Percentiles rank a stretch among this genome's conserved stretches.
phyloP scores from a whole-genome alignment of 2,329 filamentous ascomycete genomes.

The Macroventuria anomochaeta region DNA sequence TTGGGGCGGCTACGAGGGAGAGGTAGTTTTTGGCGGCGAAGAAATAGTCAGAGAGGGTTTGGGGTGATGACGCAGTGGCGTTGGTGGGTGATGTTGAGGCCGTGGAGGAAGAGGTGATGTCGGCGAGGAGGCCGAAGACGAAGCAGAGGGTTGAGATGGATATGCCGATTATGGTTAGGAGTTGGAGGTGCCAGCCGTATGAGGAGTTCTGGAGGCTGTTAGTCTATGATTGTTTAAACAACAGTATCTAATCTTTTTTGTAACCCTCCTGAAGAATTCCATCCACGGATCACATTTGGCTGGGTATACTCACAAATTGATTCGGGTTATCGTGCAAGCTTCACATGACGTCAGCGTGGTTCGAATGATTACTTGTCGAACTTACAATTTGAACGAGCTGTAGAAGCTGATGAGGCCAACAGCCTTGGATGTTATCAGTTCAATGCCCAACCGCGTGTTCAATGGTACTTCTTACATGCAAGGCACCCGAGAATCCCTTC shows the following conservation, averaged over 20 bases:
- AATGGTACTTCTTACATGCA: conserved; percentile 58
- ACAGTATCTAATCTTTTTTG: no score
- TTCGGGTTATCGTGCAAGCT: conserved; percentile 43
- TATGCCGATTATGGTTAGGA: conserved; percentile 76
- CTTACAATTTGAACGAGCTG: conserved; percentile 52
- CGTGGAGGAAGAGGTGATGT: conserved; percentile 52
- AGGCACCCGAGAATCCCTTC: conserved; percentile 64
- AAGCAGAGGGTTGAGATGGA: conserved; percentile 68
- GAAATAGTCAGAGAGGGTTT: conserved; percentile 57
- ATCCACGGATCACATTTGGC: no score
- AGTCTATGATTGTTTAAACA: not conserved
- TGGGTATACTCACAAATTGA: conserved; percentile 27
- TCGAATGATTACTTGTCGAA: not conserved
- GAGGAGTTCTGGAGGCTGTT: conserved; percentile 55
- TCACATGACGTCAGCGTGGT: conserved; percentile 25
- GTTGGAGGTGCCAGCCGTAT: conserved; percentile 74
- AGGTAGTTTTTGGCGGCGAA: conserved; percentile 73
- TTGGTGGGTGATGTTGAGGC: conserved; percentile 40
- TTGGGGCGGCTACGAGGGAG: conserved; percentile 68
- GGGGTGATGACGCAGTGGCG: not conserved
- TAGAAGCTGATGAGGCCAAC: conserved; percentile 55
- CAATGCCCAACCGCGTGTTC: not conserved
- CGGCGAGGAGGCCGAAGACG: conserved; percentile 66
- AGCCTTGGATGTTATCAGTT: conserved; percentile 25
- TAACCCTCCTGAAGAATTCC: no score